These are phyloP conservation scores for Scutellaria baicalensis DNA, from an alignment of 257 asterid species.

Conservation along the genomic window DNA sequence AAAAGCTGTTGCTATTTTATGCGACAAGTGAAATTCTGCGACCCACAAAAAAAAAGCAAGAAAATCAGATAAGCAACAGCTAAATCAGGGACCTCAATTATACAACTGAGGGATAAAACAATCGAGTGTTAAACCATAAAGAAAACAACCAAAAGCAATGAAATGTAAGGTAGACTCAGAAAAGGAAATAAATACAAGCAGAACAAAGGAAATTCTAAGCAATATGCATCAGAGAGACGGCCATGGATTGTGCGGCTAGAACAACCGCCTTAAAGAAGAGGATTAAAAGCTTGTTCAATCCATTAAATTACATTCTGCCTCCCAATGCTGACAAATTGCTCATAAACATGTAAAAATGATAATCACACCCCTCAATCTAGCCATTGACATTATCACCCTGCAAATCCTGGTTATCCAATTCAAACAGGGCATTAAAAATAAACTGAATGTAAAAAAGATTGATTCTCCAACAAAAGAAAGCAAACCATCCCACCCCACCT, in stretches of 20 bases:
- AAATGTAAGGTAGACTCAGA: neutral
- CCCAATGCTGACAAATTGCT: neutral
- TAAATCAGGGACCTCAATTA: neutral
- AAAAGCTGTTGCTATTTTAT: slow-evolving; percentile 9
- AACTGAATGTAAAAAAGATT: neutral
- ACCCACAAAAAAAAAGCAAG: neutral
- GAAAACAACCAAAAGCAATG: neutral
- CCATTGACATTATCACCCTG: neutral
- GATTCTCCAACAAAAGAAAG: neutral
- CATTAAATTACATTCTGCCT: neutral
- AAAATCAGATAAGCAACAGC: neutral
- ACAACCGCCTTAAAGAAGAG: neutral
- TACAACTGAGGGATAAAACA: neutral
- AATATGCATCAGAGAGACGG: neutral
- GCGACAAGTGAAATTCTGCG: slow-evolving; percentile 23
- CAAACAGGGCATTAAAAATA: neutral
- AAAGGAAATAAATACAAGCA: neutral
- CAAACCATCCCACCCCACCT: neutral
- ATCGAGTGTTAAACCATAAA: neutral
- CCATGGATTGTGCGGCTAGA: neutral
- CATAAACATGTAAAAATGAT: neutral
- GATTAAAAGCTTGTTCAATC: neutral
- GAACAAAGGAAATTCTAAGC: neutral
- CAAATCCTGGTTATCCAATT: neutral
- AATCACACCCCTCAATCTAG: neutral